Conservation (phyloP, 495 filamentous ascomycete genomes). For the Podospora pseudoanserina region DNA sequence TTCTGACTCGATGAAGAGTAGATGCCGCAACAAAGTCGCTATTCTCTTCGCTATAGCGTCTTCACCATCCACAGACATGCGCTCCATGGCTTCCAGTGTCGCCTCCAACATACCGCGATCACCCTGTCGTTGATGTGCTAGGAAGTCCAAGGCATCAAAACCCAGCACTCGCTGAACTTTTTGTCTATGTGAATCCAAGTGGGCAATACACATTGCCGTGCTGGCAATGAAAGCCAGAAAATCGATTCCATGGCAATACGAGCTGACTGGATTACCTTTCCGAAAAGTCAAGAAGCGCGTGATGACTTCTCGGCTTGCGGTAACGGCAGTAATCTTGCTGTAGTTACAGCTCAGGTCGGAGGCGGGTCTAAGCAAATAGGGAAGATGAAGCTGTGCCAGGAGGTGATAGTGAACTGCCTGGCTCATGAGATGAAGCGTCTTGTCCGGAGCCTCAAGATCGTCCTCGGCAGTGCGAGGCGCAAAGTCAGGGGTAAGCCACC, state of each 20-base stretch:
- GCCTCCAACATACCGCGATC: conserved; percentile 46
- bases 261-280: conserved; percentile 18
- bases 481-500: conserved; percentile 31
- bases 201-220: conserved; percentile 34
- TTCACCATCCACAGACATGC: neutral
- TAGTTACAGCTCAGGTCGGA: conserved; percentile 27
- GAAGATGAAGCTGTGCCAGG: conserved; percentile 35
- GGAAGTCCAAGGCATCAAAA: conserved; percentile 13
- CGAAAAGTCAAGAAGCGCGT: conserved; percentile 37
- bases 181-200: conserved; percentile 32
- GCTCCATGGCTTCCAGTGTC: conserved; percentile 36
- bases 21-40: conserved; percentile 13
- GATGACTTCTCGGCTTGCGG: conserved; percentile 37
- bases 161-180: conserved; percentile 11
- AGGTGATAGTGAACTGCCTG: conserved; percentile 37
- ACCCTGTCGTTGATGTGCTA: conserved; percentile 40
- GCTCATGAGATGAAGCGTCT: conserved; percentile 27
- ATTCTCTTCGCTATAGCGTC: conserved; percentile 10
- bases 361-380: conserved; percentile 30
- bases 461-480: neutral
- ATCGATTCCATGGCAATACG: conserved; percentile 39
- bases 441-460: conserved; percentile 16
- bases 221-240: conserved; percentile 38
- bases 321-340: conserved; percentile 36
- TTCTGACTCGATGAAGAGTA: conserved; percentile 28